Evolutionary conservation across 441 rosid genomes (phyloP).

Genomic region (Pelargonium myrrhifolium): DNA sequence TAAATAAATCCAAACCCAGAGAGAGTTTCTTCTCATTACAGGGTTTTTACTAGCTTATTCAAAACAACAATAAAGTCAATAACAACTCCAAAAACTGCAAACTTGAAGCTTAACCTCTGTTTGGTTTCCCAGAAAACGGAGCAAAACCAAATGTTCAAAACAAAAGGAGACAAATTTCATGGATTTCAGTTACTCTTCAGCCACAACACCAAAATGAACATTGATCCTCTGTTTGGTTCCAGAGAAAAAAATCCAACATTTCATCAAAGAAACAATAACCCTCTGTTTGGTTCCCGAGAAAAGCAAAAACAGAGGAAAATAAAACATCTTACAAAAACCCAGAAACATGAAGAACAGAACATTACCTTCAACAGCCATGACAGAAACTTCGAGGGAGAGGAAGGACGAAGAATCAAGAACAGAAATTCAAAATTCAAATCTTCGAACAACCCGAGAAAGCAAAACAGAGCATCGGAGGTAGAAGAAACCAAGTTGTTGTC

Average conservation of each 20-base stretch:
- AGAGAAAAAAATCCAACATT: not conserved
- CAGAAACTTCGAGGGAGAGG: not conserved
- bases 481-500: too few relatives aligned
- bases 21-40: not conserved
- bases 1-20: too few relatives aligned
- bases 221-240: not conserved
- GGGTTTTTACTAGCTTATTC: too few relatives aligned
- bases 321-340: not conserved
- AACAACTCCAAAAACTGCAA: too few relatives aligned
- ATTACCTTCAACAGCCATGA: slow-evolving; percentile 8
- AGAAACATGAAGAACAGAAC: not conserved
- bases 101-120: not conserved
- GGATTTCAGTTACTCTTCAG: too few relatives aligned
- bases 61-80: too few relatives aligned
- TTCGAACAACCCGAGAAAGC: not conserved
- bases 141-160: not conserved
- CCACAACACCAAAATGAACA: not conserved
- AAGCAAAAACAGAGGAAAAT: not conserved
- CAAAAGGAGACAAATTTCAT: not conserved
- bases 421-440: not conserved
- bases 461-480: not conserved
- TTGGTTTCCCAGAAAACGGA: slow-evolving; percentile 1
- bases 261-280: not conserved
- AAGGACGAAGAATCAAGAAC: not conserved
- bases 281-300: slow-evolving; percentile 2